A percentile compares a stretch with the other conserved stretches of the same genome.
These are phyloP conservation scores for Picochlorum sp. DNA, from an alignment of 139 green algal genomes.

Conservation along the genomic window DNA sequence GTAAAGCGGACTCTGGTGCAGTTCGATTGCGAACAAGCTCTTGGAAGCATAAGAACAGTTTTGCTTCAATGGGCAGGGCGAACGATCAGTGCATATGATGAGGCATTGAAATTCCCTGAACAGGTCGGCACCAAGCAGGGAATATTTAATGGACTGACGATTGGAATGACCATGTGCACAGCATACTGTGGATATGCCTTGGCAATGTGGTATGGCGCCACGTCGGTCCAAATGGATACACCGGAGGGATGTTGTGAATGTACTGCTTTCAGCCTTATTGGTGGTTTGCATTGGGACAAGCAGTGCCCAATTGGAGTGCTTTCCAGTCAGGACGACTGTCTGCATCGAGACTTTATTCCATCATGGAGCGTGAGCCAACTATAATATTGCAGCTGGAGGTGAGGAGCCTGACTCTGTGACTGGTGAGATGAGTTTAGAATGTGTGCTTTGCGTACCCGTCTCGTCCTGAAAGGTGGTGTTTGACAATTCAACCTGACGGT, in stretches of 20 bases:
- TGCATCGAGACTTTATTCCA: constrained; percentile 47
- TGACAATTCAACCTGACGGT: constrained; percentile 53
- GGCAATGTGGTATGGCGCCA: constrained; percentile 66
- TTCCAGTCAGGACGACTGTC: constrained; percentile 36
- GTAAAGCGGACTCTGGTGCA: constrained; percentile 41
- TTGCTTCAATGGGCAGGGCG: constrained; percentile 53
- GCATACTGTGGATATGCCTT: constrained; percentile 49
- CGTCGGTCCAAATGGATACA: constrained; percentile 43
- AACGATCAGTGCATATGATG: constrained; percentile 39
- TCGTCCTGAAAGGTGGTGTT: constrained; percentile 54
- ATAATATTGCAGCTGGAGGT: constrained; percentile 31
- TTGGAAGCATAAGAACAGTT: constrained; percentile 67
- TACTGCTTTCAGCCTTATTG: constrained; percentile 74
- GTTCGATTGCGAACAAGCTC: constrained; percentile 53
- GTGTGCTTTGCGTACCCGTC: constrained; percentile 76
- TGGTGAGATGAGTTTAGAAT: constrained; percentile 41
- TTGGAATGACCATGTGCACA: constrained; percentile 30
- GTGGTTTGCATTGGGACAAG: constrained; percentile 50
- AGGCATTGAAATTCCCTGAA: constrained; percentile 35
- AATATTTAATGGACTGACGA: constrained; percentile 27
- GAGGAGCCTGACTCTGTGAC: constrained; percentile 6
- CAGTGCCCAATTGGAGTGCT: constrained; percentile 31
- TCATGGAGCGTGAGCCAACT: constrained; percentile 52
- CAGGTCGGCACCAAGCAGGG: constrained; percentile 33
- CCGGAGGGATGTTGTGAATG: constrained; percentile 48